phyloP scores from a whole-genome alignment of 1,139 yeast species.

The Yamadazyma atmosphaerica region DNA sequence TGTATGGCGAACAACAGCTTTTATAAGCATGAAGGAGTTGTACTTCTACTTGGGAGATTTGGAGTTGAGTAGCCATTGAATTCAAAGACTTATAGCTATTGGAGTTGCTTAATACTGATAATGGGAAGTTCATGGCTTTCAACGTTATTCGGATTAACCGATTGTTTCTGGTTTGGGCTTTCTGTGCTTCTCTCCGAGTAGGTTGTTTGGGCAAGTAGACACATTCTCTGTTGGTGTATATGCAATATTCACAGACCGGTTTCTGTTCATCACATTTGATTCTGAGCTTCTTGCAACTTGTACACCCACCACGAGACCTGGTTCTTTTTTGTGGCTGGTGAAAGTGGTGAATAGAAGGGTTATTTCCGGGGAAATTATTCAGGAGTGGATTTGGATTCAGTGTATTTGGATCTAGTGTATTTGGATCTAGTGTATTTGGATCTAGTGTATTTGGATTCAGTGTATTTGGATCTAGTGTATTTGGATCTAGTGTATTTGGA shows the following conservation, averaged over 20 bases:
- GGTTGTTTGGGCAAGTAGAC: slow-evolving; percentile 20
- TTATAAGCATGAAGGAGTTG: slow-evolving; percentile 4
- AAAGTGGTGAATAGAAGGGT: no score
- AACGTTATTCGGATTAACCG: not conserved
- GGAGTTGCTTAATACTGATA: not conserved
- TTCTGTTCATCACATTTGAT: slow-evolving; percentile 36
- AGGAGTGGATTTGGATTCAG: not conserved
- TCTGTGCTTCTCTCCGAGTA: not conserved
- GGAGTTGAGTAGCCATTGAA: slow-evolving; percentile 5
- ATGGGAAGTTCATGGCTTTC: not conserved
- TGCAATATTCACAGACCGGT: slow-evolving; percentile 41
- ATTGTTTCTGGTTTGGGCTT: not conserved
- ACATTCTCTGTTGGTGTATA: slow-evolving; percentile 31
- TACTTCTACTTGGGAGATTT: slow-evolving; percentile 4
- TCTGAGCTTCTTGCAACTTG: slow-evolving; percentile 30
- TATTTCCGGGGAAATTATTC: no score
- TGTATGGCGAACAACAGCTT: slow-evolving; percentile 1
- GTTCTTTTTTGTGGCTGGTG: slow-evolving; percentile 10
- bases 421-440: no score
- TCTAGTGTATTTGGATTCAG: no score
- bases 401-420: no score
- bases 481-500: no score
- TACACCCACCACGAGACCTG: slow-evolving; percentile 31
- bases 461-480: no score
- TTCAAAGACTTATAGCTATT: slow-evolving; percentile 2